Base-by-base conservation (phyloP, 371 early-diverging fungal species). In the Zychaea mexicana region DNA sequence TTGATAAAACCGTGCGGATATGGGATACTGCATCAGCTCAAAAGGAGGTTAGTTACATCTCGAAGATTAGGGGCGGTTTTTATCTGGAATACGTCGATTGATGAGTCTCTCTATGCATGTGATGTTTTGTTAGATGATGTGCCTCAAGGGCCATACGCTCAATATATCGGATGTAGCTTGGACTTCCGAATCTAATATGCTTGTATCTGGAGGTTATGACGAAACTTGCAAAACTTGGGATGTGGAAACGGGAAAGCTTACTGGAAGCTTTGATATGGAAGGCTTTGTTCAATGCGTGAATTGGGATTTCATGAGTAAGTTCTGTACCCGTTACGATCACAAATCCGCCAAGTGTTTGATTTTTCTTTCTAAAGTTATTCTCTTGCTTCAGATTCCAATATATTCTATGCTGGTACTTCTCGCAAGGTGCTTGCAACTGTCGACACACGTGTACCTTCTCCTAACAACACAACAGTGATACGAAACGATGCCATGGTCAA, bases 261-360 rank as follows among this genome's bases (percentile, higher is more conserved):
- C 77, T 30, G 86, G 81, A 28, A 86, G 86, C 13, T 92, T 82
- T 64, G 90, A 92, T 5, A 79, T 77, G 39, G 91, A 93, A 38
- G 95, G 95, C 0, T 92, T 95, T 73, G 91, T 93, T 10, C 95
- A 94, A 64, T 93, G 93, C 72, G 93, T 95, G 2, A 81, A 83
- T 53, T 94, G 89, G 78, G 85, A 88, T 66, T 91, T 91, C 30
- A 77, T 84, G 70, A 89, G 91, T 87, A 83, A 68, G 62, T n/a
- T 21, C 42, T n/a, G n/a, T n/a, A n/a, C n/a, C n/a, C n/a, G n/a
- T n/a, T n/a, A n/a, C n/a, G n/a, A n/a, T n/a, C n/a, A n/a, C n/a
- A n/a, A n/a, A n/a, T n/a, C n/a, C n/a, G n/a, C n/a, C n/a, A n/a
- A n/a, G n/a, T n/a, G 26, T 52, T 19, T 54, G 13, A 32, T 45